Conservation (phyloP, 768 basidiomycete genomes). For the Termitomyces sp. region DNA sequence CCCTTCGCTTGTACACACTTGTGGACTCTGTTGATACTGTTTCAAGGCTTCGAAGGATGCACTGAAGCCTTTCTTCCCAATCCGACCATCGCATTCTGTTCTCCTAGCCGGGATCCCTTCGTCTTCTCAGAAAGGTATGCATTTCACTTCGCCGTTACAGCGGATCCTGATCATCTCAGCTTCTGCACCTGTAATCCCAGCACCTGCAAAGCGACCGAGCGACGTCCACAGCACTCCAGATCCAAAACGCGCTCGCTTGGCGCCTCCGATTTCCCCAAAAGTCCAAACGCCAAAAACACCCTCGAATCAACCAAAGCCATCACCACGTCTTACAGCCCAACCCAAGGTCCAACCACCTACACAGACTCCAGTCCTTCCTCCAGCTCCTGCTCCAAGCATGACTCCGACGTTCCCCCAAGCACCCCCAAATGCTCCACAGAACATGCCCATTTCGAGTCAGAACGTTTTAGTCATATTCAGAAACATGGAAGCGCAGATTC, state of each 20-base stretch:
- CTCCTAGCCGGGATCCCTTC: slow-evolving; percentile 48
- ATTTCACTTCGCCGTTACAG: neutral
- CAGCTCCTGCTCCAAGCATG: slow-evolving; percentile 1
- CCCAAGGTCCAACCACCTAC: slow-evolving; percentile 18
- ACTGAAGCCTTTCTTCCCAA: slow-evolving; percentile 56
- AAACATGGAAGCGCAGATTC: slow-evolving; percentile 11
- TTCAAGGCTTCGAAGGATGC: slow-evolving; percentile 33
- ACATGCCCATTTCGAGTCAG: neutral
- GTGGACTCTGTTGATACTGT: neutral
- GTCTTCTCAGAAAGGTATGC: slow-evolving; percentile 30
- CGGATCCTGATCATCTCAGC: neutral
- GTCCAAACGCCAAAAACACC: slow-evolving; percentile 21
- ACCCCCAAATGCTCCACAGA: neutral
- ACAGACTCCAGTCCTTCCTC: slow-evolving; percentile 8
- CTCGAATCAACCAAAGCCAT: slow-evolving; percentile 23
- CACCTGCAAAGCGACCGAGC: slow-evolving; percentile 38
- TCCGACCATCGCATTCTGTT: slow-evolving; percentile 44
- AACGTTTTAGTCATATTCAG: neutral
- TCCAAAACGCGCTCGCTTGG: slow-evolving; percentile 41
- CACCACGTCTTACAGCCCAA: slow-evolving; percentile 20
- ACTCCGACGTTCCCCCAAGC: neutral
- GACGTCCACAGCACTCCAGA: slow-evolving; percentile 42
- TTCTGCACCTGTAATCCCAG: neutral
- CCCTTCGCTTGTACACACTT: neutral
- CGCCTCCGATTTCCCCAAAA: slow-evolving; percentile 23